A percentile compares a stretch with the other conserved stretches of the same genome.
Evolutionary conservation across 176 grass and related monocot genomes (phyloP).

Genomic region (Metroxylon sagu): DNA sequence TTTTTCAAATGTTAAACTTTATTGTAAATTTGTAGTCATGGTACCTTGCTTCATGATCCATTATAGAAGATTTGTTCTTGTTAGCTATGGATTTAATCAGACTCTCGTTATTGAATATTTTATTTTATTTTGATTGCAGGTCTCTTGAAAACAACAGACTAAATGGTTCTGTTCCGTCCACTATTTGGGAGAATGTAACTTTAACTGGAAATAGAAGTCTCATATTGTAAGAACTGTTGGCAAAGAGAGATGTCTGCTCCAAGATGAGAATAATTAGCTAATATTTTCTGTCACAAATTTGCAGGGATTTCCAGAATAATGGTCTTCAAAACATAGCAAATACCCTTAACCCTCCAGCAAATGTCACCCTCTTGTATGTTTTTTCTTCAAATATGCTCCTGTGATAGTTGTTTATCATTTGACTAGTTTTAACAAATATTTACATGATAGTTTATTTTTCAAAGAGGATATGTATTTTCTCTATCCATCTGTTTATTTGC

Average conservation of each 20-base stretch:
- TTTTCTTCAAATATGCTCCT: constrained; percentile 1
- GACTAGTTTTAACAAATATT: neutral
- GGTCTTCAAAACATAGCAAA: constrained; percentile 39
- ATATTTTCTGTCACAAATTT: constrained; percentile 26
- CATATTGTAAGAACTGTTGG: constrained; percentile 34
- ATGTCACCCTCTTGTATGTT: constrained; percentile 62
- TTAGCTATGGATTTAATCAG: constrained; percentile 4
- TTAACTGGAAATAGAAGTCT: constrained; percentile 55
- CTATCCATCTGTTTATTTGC: too few relatives aligned
- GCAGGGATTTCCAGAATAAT: constrained; percentile 75
- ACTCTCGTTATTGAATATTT: neutral
- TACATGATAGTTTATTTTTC: too few relatives aligned
- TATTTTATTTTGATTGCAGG: constrained; percentile 30
- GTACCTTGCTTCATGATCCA: too few relatives aligned
- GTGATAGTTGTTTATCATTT: neutral
- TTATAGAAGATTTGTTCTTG: neutral
- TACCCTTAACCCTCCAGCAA: constrained; percentile 46
- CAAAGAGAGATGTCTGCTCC: neutral
- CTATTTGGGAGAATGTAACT: constrained; percentile 44
- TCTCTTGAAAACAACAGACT: constrained; percentile 51
- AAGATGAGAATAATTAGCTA: constrained; percentile 10
- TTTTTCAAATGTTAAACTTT: too few relatives aligned
- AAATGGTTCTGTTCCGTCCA: constrained; percentile 52
- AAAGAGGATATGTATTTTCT: too few relatives aligned
- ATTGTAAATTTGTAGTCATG: too few relatives aligned